Base-by-base conservation (phyloP, 2,329 filamentous ascomycete genomes). In the Venturia effusa region DNA sequence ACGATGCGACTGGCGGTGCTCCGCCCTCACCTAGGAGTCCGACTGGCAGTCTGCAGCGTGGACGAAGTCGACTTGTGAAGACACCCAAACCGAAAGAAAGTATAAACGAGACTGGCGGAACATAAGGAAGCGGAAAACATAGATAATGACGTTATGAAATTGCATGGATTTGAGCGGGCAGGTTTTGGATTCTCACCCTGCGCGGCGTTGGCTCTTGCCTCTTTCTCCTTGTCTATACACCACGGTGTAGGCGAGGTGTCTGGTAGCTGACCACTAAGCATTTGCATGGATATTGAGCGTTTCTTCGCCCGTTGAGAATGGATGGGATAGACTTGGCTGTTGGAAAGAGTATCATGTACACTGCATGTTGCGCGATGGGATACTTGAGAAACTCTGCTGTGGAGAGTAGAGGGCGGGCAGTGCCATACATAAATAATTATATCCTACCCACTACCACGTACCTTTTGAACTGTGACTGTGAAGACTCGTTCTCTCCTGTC, bases 1-100 rank as follows among this genome's bases (percentile, higher is more conserved):
- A 48, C 19, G 55, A 37, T 34, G 19, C 37, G 4, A 60, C 27
- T 60, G 59, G 30, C 17, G 34, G 34, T 60, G 37, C 34, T 7
- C 30, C 45, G 13, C 37, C 61, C 24, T 43, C 61, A n/a, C 61
- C 61, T 5, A 40, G 32, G 34, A 63, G 30, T 57, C 61, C 61
- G 15, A 13, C 19, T 22, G 32, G 61, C 8, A 45, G 62, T 22
- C 22, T 51, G 41, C 45, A 39, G 40, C 51, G 61, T n/a, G 40
- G n/a, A n/a, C 8, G 41, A 41, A 39, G 41, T 60, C 34, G 61
- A 43, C 27, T 48, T 2, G 24, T 48, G 22, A 62, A 39, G 41
- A 45, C 59, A 11, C 61, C 32, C 5, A 54, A 39, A 41, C 41
- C 39, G n/a, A 32, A 27, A 1, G 39, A 48, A 37, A 48, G 37